Percentiles rank a stretch among this genome's conserved stretches.
phyloP scores from a whole-genome alignment of 2,329 filamentous ascomycete genomes.

The Botryosphaeria dothidea region DNA sequence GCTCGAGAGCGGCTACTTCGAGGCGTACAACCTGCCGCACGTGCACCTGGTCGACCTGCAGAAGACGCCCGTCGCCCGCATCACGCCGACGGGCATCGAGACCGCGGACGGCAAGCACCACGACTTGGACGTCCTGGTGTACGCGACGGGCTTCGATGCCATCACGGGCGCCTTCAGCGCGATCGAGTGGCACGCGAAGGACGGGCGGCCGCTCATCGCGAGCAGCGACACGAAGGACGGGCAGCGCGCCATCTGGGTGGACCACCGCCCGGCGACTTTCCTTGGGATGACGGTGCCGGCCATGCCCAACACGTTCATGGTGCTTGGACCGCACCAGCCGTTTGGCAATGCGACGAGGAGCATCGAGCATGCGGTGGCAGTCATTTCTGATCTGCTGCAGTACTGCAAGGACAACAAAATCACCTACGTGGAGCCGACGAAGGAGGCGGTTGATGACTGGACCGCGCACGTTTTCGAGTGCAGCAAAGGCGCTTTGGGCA shows the following conservation, averaged over 20 bases:
- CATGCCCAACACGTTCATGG: constrained; percentile 41
- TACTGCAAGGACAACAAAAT: constrained; percentile 35
- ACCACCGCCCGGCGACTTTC: constrained; percentile 27
- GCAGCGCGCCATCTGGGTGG: constrained; percentile 25
- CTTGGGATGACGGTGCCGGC: constrained; percentile 29
- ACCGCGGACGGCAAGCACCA: constrained; percentile 49
- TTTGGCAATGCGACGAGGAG: constrained; percentile 47
- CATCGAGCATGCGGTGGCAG: constrained; percentile 47
- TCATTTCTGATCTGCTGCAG: constrained; percentile 39
- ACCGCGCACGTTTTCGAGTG: constrained; percentile 52
- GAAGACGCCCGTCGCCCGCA: too few relatives aligned
- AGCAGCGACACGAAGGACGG: constrained; percentile 22
- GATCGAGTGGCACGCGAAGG: too few relatives aligned
- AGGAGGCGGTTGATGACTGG: constrained; percentile 44
- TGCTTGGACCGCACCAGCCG: constrained; percentile 47
- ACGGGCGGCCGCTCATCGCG: too few relatives aligned
- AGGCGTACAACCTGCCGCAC: too few relatives aligned
- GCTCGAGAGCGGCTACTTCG: too few relatives aligned
- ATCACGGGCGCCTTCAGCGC: too few relatives aligned
- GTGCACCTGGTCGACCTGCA: too few relatives aligned
- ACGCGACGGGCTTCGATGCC: too few relatives aligned
- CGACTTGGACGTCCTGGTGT: too few relatives aligned
- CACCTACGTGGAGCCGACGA: constrained; percentile 43
- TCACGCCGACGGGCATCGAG: too few relatives aligned
- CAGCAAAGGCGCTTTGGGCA: constrained; percentile 46